Percentiles rank a stretch among this genome's conserved stretches.
Evolutionary conservation across 2,329 filamentous ascomycete genomes (phyloP).

Genomic region (Alternaria sp.): DNA sequence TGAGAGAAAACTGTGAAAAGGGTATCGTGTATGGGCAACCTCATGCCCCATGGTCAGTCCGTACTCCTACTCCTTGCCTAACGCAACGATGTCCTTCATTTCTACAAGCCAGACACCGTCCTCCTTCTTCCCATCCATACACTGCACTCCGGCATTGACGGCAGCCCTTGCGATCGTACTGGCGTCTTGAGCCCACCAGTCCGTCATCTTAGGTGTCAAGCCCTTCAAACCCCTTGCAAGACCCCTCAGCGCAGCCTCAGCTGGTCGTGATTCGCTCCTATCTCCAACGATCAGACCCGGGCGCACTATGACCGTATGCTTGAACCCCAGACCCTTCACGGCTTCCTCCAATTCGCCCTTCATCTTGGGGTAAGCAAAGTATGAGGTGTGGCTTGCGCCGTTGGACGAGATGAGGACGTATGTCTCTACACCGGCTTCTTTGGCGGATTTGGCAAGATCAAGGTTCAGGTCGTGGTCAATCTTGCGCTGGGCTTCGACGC

Average conservation of each 20-base stretch:
- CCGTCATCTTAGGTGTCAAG: conserved; percentile 59
- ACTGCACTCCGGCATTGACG: conserved; percentile 65
- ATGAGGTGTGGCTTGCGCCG: conserved; percentile 58
- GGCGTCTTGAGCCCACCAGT: conserved; percentile 77
- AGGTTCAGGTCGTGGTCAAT: conserved; percentile 90
- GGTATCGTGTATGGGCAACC: neutral
- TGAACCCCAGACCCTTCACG: conserved; percentile 76
- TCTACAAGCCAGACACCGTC: conserved; percentile 70
- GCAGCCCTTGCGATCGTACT: conserved; percentile 75
- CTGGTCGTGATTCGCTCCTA: conserved; percentile 67
- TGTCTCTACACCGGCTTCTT: conserved; percentile 73
- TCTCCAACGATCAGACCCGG: conserved; percentile 81
- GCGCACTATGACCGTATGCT: conserved; percentile 76
- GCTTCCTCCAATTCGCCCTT: conserved; percentile 88
- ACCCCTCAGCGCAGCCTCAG: conserved; percentile 66
- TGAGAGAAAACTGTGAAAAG: neutral
- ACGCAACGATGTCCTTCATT: conserved; percentile 69
- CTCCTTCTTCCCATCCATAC: conserved; percentile 61
- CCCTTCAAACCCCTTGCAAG: conserved; percentile 66
- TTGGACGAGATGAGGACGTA: conserved; percentile 79
- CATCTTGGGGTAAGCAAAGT: conserved; percentile 72
- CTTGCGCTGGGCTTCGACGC: conserved; percentile 81
- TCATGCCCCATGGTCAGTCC: neutral
- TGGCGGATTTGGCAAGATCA: conserved; percentile 78
- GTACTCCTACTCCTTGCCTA: conserved; percentile 60